Evolutionary conservation across 2,329 filamentous ascomycete genomes (phyloP), one percentile per base, ranked within the genome.

Genomic region (Purpureocillium takamizusanense): DNA sequence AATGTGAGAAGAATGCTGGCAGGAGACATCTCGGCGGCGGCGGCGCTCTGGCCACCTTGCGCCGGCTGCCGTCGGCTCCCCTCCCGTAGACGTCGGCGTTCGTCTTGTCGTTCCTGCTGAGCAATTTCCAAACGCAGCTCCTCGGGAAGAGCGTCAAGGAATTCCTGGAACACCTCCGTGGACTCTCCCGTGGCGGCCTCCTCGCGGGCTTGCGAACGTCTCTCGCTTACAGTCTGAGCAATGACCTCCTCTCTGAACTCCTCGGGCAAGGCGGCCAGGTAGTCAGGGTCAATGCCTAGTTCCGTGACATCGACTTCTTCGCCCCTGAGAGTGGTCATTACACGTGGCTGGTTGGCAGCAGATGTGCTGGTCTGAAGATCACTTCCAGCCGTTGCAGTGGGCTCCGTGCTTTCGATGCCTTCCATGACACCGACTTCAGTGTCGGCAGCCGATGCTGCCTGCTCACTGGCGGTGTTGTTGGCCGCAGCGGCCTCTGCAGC

Each of bases 201-300:
- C 67, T 83, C 59, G 56, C 82, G 61, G 31, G 86, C 86, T 58
- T 92, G 79, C 7, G 83, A 83, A 45, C 90, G 80, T 48, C 90
- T 78, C 47, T 86, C 81, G 37, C 85, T 87, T 46, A 95, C 76
- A 42, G 94, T 88, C 45, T 89, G 81, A 58, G 94, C 87, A 47
- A 98, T 86, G 35, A 98, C 92, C 57, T 98, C 92, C 59, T 97
- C 90, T 33, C 92, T 77, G 55, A 97, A 81, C 44, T 98, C 94
- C 51, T 98, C 92, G 0, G 92, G 92, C n/a, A 98, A 67, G n/a
- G 90, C 94, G 42, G 92, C 86, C 7, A 98, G 76, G 60, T 95
- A 98, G 40, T 94, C 89, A 13, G 84, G 77, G 55, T 98, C 92
- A 50, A 98, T 97, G 35, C 90, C 89, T 44, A 98, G 73, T 43